A percentile compares a stretch with the other conserved stretches of the same genome.
phyloP scores from a whole-genome alignment of 768 basidiomycete species.

The Xerocomellus dryophilus region DNA sequence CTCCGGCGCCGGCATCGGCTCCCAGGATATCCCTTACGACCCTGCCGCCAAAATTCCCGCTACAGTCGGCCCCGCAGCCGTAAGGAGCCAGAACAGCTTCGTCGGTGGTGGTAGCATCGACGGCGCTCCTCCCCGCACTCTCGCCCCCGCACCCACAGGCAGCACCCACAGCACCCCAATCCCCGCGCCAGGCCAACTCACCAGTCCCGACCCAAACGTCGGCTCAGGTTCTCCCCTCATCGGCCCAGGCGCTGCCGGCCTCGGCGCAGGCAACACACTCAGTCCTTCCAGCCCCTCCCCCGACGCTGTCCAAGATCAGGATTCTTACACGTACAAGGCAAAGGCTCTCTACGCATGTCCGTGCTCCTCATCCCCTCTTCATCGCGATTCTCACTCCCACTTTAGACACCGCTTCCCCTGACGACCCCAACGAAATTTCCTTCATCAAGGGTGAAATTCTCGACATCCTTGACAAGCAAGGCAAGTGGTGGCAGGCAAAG shows the following conservation, averaged over 20 bases:
- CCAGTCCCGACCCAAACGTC: constrained; percentile 42
- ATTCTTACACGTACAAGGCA: constrained; percentile 67
- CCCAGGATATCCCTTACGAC: constrained; percentile 63
- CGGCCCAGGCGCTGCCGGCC: constrained; percentile 61
- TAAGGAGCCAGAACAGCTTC: constrained; percentile 44
- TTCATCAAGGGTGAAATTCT: constrained; percentile 91
- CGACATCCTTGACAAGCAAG: constrained; percentile 89
- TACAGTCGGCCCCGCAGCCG: constrained; percentile 41
- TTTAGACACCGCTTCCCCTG: constrained; percentile 86
- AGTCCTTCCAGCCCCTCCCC: constrained; percentile 20
- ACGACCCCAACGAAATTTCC: constrained; percentile 95
- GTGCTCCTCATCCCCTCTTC: constrained; percentile 28
- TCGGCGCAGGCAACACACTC: constrained; percentile 49
- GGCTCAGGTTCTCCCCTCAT: constrained; percentile 63
- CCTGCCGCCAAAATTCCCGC: constrained; percentile 48
- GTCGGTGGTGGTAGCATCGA: constrained; percentile 44
- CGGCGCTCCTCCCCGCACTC: constrained; percentile 49
- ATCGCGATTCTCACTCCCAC: constrained; percentile 20
- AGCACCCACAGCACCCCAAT: constrained; percentile 55
- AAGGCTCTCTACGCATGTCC: constrained; percentile 89
- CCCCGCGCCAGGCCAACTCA: constrained; percentile 34
- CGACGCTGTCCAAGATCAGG: constrained; percentile 36
- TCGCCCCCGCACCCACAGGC: constrained; percentile 46
- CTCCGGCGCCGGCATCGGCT: constrained; percentile 67
- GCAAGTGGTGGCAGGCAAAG: constrained; percentile 90